Evolutionary conservation across 345 rosid species (phyloP).

Genomic region (Cardiospermum halicacabum): DNA sequence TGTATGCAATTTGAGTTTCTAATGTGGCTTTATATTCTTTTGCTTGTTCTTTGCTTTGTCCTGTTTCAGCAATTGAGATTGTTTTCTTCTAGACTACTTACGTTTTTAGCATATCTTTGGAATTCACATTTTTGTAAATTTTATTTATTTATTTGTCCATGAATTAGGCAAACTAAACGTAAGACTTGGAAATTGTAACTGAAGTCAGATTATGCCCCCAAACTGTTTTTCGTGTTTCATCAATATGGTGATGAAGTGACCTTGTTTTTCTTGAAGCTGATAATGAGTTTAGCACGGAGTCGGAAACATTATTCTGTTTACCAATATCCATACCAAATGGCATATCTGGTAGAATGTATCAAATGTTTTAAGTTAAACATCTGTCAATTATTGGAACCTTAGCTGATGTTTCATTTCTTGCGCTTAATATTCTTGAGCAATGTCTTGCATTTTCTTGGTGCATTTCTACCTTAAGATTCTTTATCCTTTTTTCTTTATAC

Average conservation of each 20-base stretch:
- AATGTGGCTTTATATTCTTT: background rate
- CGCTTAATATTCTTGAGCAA: background rate
- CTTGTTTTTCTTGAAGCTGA: background rate
- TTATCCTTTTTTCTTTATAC: background rate
- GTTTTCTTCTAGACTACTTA: background rate
- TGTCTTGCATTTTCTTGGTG: background rate
- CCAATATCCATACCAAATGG: background rate
- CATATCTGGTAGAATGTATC: background rate
- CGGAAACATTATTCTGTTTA: background rate
- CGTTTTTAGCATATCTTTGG: background rate
- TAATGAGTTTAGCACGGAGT: background rate
- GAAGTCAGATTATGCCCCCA: background rate
- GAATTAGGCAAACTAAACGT: background rate
- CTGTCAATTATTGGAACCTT: slow-evolving; percentile 2
- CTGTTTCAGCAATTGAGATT: background rate
- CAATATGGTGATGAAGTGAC: background rate
- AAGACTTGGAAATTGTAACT: background rate
- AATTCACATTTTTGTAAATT: background rate
- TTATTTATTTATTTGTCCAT: background rate
- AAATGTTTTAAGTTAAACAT: background rate
- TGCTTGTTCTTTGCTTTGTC: background rate
- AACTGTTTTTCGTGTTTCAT: background rate
- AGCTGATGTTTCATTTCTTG: background rate
- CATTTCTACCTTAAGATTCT: background rate
- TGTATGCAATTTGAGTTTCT: background rate